Evolutionary conservation across 202 grass and related monocot species (phyloP), one percentile per base, ranked within the genome.

Genomic region (Carex arenaria): DNA sequence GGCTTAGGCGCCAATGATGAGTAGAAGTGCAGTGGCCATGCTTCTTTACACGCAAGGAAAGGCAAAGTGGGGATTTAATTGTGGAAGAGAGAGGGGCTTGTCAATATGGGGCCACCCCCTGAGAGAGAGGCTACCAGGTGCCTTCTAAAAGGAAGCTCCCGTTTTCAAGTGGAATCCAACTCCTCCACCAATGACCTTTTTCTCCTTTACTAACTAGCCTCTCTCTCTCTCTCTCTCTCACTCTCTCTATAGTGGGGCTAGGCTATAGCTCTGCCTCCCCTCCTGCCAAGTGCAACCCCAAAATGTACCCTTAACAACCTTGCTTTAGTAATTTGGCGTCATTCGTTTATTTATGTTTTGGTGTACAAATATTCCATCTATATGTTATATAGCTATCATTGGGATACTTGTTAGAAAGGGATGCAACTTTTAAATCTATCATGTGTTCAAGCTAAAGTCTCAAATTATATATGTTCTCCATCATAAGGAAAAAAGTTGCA

Each of bases 101-200:
- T 80, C 77, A 61, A 80, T 62, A 30, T 23, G 34, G 78, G 56
- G 31, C 78, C 78, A 20, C 18, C 36, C 30, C 34, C 40, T 40
- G 56, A 28, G 52, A 79, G 53, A 64, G 53, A 64, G 10, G 18
- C 15, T 31, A 79, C 52, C 52, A 79, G 49, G 52, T 59, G 30
- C 23, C 51, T 8, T 61, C 15, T 68, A 68, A 68, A 68, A 68
- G 12, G 63, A 66, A 5, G 12, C 30, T 1, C 52, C 31, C 5
- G 45, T 66, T 28, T 28, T 19, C 59, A 80, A 80, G 59, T 80
- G 78, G 78, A 80, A 62, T 80, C 78, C 78, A 80, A 80, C 78
- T 80, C 78, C 78, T 80, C 17, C 36, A 30, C 77, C 56, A 80
- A 60, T 57, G 22, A 2, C 34, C 36, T 22, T 80, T 26, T 32